phyloP scores from a whole-genome alignment of 495 filamentous ascomycete species.

The Ascodesmis nigricans region DNA sequence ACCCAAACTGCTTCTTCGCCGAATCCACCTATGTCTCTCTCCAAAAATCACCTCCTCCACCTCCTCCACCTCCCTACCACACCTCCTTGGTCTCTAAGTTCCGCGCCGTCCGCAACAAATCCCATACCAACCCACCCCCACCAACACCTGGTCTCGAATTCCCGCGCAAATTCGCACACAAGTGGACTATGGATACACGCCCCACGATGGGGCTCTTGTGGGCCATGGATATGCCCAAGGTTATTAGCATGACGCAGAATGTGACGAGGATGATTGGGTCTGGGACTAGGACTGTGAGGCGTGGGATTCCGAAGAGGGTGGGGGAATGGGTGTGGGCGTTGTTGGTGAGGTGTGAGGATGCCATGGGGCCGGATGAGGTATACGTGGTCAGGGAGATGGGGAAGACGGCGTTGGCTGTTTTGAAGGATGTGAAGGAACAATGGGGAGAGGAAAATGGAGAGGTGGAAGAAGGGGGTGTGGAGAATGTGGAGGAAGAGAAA shows the following conservation, averaged over 20 bases:
- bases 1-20: neutral
- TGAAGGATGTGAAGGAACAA: constrained; percentile 7
- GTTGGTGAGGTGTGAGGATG: constrained; percentile 24
- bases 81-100: constrained; percentile 7
- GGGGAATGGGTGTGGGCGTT: constrained; percentile 27
- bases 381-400: constrained; percentile 19
- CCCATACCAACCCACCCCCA: constrained; percentile 1
- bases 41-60: constrained; percentile 2
- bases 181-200: neutral
- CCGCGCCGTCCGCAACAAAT: constrained; percentile 2
- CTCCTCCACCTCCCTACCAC: constrained; percentile 8
- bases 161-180: neutral
- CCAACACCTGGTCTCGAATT: neutral
- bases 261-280: constrained; percentile 6
- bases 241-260: constrained; percentile 4
- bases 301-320: constrained; percentile 22
- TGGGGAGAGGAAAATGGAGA: constrained; percentile 1
- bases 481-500: constrained; percentile 7
- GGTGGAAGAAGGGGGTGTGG: constrained; percentile 8
- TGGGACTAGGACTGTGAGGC: constrained; percentile 8
- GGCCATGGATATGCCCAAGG: constrained; percentile 6
- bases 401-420: constrained; percentile 10
- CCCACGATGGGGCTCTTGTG: constrained; percentile 5
- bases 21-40: constrained; percentile 2
- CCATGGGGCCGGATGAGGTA: constrained; percentile 24